Evolutionary conservation across 768 basidiomycete genomes (phyloP), one percentile per base, ranked within the genome.

Genomic region (Lactarius sp.): DNA sequence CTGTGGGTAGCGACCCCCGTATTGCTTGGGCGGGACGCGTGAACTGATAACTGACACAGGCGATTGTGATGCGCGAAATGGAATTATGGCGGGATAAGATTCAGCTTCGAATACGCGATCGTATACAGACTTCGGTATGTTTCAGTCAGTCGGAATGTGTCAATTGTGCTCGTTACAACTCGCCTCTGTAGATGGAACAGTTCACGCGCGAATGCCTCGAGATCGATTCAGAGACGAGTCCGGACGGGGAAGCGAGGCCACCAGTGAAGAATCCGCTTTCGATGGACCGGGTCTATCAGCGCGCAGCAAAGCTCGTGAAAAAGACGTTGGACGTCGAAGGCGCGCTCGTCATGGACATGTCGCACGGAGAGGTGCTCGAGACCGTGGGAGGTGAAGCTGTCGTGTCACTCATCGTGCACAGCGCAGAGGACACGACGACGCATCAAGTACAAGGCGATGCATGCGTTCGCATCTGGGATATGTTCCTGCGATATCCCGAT

Each of bases 11-110:
- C 7, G 20, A 22, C 10, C n/a, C 3, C 12, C 20, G 4, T 58
- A 14, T 34, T 31, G 18, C 18, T 20, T n/a, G 14, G 33, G 13
- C 16, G 42, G 55, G 46, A 47, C 18, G 2, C 20, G 14, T 41
- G 42, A 39, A 7, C 20, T 72, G 18, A 7, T 18, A 22, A 53
- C 33, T 33, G 41, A 41, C n/a, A 54, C 57, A 79, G 80, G 92
- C 91, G 2, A 87, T 98, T 60, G 87, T 88, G 18, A 92, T 97
- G 88, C 84, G 95, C 41, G 95, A 98, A 74, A 85, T 98, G 86
- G 95, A 97, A 72, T 77, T 97, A 2, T 97, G 94, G 94, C 79
- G 88, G 63, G 94, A 97, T 73, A 96, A 97, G 90, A 93, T 95
- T 56, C 94, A 95, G 76, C 78, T 96, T 16, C 83, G 92, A 41